Evolutionary conservation across 1,284 basidiomycete genomes (phyloP), one percentile per base, ranked within the genome.

Genomic region (Boletus smithii): DNA sequence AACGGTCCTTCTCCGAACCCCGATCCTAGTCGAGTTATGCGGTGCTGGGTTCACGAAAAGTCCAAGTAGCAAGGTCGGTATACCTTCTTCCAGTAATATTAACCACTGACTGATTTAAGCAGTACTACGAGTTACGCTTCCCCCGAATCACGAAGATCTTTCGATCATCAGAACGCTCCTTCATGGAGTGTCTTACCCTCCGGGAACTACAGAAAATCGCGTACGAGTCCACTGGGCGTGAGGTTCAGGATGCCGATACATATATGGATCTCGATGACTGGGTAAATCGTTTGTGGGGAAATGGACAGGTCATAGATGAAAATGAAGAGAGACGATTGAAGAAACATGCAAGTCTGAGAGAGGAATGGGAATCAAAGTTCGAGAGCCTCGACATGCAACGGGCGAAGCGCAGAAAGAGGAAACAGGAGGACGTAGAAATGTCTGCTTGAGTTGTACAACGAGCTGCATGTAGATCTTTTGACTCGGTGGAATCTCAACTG

Each of bases 91-190:
- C 20, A 13, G 23, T 26, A 14, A 24, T n/a, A 5, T 13, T 5
- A 33, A 23, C 23, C 48, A 22, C 37, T 32, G 13, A 34, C 47
- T 46, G n/a, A 49, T 40, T 29, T 2, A 3, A 46, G 11, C 56
- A 91, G 86, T 74, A 83, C 53, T 93, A 92, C 59, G 88, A 88
- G 58, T 72, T 92, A 4, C 83, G 91, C 5, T 94, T 88, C 66
- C 88, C 91, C 0, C 75, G 91, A 35, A 72, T 92, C 20, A 71
- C 75, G 24, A 91, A 91, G 60, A 69, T 85, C 4, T 80, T 79
- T 59, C 77, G 81, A 6, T 56, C 67, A 0, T 65, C 58, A 11
- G 87, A 90, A 48, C 77, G 89, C 14, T 62, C 70, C 9, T 90
- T 87, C 81, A 68, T 62, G 17, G 77, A 82, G 26, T 78, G 79